These are phyloP conservation scores for Pseudocercospora eumusae DNA, from an alignment of 2,329 filamentous ascomycete species.

Conservation along the genomic window DNA sequence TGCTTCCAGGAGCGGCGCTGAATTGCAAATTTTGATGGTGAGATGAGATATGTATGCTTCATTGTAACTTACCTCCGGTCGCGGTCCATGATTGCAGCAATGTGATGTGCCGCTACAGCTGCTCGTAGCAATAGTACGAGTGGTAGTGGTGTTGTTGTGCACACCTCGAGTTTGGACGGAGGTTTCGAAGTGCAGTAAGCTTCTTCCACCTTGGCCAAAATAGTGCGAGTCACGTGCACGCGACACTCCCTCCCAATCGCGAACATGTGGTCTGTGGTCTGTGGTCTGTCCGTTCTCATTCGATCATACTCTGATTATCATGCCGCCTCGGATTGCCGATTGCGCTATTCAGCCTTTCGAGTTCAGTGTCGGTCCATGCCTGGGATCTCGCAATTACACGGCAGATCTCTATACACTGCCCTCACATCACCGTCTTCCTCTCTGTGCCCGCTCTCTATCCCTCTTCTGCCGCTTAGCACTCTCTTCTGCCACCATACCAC, in stretches of 20 bases:
- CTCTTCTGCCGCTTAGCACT: slow-evolving; percentile 86
- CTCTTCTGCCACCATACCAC: slow-evolving; percentile 94
- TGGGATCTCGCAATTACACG: not conserved
- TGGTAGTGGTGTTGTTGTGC: not conserved
- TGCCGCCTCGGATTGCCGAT: not conserved
- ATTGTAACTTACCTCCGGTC: slow-evolving; percentile 46
- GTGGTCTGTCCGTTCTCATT: not conserved
- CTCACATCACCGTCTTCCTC: slow-evolving; percentile 50
- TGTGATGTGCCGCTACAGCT: slow-evolving; percentile 1
- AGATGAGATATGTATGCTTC: not conserved
- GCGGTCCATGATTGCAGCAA: slow-evolving; percentile 38
- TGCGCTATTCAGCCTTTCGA: not conserved
- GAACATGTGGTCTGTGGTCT: not conserved
- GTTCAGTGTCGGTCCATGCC: not conserved
- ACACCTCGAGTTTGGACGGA: slow-evolving; percentile 64
- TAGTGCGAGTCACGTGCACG: not conserved
- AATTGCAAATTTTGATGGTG: not conserved
- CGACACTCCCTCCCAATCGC: not conserved
- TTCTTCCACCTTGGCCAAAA: not conserved
- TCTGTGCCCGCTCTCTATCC: slow-evolving; percentile 67
- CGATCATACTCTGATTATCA: not conserved
- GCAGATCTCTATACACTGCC: slow-evolving; percentile 7
- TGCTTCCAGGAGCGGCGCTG: not conserved
- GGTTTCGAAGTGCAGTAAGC: slow-evolving; percentile 58
- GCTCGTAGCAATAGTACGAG: slow-evolving; percentile 5